phyloP scores from a whole-genome alignment of 164 flowering plant species.

The Berberis vulgaris region DNA sequence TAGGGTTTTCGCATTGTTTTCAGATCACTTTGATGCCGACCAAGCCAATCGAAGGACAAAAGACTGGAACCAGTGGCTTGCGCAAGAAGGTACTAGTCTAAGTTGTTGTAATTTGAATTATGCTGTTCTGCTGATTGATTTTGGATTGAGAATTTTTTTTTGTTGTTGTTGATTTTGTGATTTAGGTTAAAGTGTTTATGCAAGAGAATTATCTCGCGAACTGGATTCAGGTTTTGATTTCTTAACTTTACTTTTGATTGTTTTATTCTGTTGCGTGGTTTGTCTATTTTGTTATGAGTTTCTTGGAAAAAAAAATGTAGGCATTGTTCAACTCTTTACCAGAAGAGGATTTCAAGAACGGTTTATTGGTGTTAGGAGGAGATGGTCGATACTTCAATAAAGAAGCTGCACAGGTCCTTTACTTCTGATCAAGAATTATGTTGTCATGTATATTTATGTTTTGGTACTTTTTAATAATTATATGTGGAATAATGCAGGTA shows the following conservation, averaged over 20 bases:
- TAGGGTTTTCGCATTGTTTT: constrained; percentile 1
- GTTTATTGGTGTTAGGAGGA: constrained; percentile 89
- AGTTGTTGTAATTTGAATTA: neutral
- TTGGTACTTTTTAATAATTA: neutral
- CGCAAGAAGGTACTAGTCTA: constrained; percentile 60
- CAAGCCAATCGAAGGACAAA: constrained; percentile 88
- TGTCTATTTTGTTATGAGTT: neutral
- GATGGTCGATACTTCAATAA: constrained; percentile 92
- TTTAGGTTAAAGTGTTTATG: constrained; percentile 85
- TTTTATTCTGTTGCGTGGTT: neutral
- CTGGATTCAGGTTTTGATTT: constrained; percentile 85
- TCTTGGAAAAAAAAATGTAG: constrained; percentile 23
- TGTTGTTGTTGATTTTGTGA: constrained; percentile 2
- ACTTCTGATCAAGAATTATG: neutral
- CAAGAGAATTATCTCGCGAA: constrained; percentile 91
- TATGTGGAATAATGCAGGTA: constrained; percentile 37
- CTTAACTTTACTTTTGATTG: neutral
- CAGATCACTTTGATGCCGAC: constrained; percentile 71
- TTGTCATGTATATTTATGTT: neutral
- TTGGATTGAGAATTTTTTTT: neutral
- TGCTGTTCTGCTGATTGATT: neutral
- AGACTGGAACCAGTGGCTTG: constrained; percentile 95
- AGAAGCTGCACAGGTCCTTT: constrained; percentile 84
- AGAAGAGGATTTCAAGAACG: constrained; percentile 77
- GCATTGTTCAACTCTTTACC: constrained; percentile 87